Conservation (phyloP, 257 asterid species). For the Forsythia suspensa region DNA sequence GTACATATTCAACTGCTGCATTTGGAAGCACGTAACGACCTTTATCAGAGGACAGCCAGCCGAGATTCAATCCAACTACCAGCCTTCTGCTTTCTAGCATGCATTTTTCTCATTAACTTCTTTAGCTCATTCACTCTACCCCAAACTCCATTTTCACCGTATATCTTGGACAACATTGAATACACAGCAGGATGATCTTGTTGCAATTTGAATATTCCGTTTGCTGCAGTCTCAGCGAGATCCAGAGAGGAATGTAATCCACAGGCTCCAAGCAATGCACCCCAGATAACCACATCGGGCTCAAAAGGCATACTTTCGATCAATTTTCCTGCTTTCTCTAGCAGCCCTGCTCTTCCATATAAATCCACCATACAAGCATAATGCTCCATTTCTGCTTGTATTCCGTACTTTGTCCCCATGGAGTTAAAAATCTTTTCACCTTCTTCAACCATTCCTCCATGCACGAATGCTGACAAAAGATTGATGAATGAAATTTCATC, state of each 20-base stretch:
- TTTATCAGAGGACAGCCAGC: background rate
- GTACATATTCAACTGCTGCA: background rate
- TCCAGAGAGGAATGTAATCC: constrained; percentile 57
- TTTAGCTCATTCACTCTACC: constrained; percentile 39
- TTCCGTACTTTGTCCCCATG: constrained; percentile 40
- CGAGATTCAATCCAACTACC: constrained; percentile 63
- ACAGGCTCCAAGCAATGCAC: constrained; percentile 72
- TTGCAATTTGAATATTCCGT: constrained; percentile 46
- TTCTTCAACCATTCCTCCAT: constrained; percentile 70
- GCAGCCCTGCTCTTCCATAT: constrained; percentile 70
- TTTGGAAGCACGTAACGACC: background rate
- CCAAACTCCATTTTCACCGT: constrained; percentile 49
- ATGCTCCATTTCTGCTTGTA: constrained; percentile 61
- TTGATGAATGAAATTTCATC: constrained; percentile 67
- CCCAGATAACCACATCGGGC: constrained; percentile 80
- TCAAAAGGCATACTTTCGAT: constrained; percentile 66
- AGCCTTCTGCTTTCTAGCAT: constrained; percentile 58
- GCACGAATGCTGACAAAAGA: constrained; percentile 70
- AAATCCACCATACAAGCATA: constrained; percentile 83
- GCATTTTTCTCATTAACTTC: constrained; percentile 43
- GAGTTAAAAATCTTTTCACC: constrained; percentile 61
- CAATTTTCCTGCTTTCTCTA: constrained; percentile 59
- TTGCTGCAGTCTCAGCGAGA: constrained; percentile 62
- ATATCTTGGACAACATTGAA: constrained; percentile 49
- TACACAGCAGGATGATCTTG: constrained; percentile 67